A percentile compares a stretch with the other conserved stretches of the same genome.
These are phyloP conservation scores for Xerocomellus intermedius DNA, from an alignment of 768 basidiomycete species.

Conservation along the genomic window DNA sequence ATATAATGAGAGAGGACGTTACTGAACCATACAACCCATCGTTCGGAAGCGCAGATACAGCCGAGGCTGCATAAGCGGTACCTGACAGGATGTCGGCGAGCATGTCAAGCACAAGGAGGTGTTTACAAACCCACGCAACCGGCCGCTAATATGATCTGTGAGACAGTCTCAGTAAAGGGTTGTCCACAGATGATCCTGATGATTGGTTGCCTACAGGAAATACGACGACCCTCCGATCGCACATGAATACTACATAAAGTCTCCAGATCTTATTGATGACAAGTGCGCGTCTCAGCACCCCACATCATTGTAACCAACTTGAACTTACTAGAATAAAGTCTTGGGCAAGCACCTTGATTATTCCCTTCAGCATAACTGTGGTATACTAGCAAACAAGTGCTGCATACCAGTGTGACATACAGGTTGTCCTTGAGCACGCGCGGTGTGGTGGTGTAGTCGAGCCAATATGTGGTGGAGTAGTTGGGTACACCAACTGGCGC, in stretches of 20 bases:
- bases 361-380: not conserved
- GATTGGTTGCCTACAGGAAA: not conserved
- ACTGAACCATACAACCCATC: not conserved
- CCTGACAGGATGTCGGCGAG: not conserved
- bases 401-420: not conserved
- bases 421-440: not conserved
- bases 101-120: not conserved
- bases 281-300: not conserved
- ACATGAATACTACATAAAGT: slow-evolving; percentile 1
- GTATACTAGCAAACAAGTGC: too few species aligned
- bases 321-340: not conserved
- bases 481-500: not conserved
- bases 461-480: slow-evolving; percentile 3
- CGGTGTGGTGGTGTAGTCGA: not conserved
- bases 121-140: not conserved
- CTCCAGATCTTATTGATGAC: not conserved
- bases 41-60: not conserved
- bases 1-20: not conserved
- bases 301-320: not conserved
- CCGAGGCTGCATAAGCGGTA: not conserved
- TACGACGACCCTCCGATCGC: not conserved
- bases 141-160: not conserved
- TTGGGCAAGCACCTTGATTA: not conserved
- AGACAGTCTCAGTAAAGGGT: not conserved
- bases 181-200: not conserved